Evolutionary conservation across 305 asterid species (phyloP).

Genomic region (Stenogyne calaminthoides): DNA sequence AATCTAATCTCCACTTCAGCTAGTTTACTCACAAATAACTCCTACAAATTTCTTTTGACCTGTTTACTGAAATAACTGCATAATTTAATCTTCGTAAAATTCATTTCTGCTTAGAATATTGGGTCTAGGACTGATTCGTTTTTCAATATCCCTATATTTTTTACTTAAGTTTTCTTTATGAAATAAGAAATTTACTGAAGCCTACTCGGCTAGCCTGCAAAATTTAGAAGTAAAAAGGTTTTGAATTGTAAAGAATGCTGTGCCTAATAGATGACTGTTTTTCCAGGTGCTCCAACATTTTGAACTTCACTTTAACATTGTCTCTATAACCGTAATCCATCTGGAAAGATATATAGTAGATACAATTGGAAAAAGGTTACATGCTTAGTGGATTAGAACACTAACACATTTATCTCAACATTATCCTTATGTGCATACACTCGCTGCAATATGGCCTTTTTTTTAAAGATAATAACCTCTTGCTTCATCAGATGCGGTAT

Average conservation of each 20-base stretch:
- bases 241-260: not conserved
- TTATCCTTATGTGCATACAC: not conserved
- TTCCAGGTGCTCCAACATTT: not conserved
- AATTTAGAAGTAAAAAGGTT: not conserved
- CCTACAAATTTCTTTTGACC: not conserved
- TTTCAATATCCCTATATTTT: not conserved
- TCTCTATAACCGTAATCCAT: not conserved
- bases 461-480: not conserved
- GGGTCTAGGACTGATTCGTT: not conserved
- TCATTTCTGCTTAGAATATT: not conserved
- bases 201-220: not conserved
- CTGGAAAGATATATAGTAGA: not conserved
- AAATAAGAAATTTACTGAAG: not conserved
- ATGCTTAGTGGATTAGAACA: not conserved
- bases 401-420: not conserved
- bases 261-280: too few species aligned
- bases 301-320: not conserved
- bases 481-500: not conserved
- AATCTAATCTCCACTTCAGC: not conserved
- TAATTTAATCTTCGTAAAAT: not conserved
- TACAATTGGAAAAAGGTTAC: not conserved
- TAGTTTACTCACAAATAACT: not conserved
- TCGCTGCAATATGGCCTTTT: not conserved
- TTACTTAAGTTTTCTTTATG: not conserved
- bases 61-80: not conserved